Evolutionary conservation across 2,329 filamentous ascomycete genomes (phyloP).

Genomic region (Aspergillus arachidicola): DNA sequence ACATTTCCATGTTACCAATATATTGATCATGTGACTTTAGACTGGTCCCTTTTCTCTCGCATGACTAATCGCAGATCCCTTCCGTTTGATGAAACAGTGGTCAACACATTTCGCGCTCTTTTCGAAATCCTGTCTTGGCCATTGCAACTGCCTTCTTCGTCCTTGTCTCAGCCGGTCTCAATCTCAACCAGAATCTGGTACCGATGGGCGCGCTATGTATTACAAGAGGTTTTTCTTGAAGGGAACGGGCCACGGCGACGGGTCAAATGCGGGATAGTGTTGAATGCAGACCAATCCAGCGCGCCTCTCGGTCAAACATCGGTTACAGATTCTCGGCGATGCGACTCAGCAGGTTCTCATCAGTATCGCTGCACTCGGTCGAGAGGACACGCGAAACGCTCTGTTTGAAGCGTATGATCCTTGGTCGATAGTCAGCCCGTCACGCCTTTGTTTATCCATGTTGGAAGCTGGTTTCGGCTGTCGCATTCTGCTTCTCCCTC

Average conservation of each 20-base stretch:
- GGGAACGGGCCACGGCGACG: background rate
- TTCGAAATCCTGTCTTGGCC: background rate
- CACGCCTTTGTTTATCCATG: background rate
- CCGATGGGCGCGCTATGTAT: background rate
- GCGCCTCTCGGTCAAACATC: background rate
- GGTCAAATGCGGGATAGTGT: background rate
- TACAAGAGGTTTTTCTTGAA: background rate
- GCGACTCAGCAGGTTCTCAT: background rate
- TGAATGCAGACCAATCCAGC: background rate
- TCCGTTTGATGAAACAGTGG: background rate
- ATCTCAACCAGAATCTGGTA: background rate
- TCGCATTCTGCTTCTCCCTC: background rate
- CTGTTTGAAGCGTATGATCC: background rate
- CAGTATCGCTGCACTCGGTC: background rate
- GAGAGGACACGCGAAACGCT: background rate
- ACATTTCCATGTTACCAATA: slow-evolving; percentile 3
- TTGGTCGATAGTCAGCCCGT: background rate
- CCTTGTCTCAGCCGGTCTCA: background rate
- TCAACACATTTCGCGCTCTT: background rate
- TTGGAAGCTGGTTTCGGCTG: background rate
- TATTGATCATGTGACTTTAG: background rate
- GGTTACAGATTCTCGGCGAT: background rate
- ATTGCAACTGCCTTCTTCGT: background rate
- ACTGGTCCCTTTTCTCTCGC: background rate
- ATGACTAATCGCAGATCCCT: background rate